Percentiles rank a stretch among this genome's conserved stretches.
phyloP scores from a whole-genome alignment of 1,284 basidiomycete species.

The Apiotrichum veenhuisii region DNA sequence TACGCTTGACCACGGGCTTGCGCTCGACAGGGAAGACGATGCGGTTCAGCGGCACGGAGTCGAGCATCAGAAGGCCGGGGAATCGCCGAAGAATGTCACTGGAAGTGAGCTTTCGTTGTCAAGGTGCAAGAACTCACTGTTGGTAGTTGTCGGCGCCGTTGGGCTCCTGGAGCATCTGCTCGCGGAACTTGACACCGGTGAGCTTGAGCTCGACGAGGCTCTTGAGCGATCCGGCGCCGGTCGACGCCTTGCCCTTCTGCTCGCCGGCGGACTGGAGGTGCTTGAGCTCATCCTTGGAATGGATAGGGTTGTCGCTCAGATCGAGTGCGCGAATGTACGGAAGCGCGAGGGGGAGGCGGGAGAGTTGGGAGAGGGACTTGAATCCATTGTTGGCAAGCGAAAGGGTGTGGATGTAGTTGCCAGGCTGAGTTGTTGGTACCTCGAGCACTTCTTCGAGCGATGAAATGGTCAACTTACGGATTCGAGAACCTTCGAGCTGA shows the following conservation, averaged over 20 bases:
- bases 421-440: slow-evolving; percentile 7
- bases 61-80: slow-evolving; percentile 46
- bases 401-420: slow-evolving; percentile 39
- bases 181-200: slow-evolving; percentile 36
- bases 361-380: slow-evolving; percentile 30
- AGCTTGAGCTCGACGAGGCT: slow-evolving; percentile 44
- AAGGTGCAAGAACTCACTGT: slow-evolving; percentile 29
- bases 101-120: background rate
- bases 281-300: slow-evolving; percentile 28
- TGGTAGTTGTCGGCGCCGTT: slow-evolving; percentile 38
- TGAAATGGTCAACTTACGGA: slow-evolving; percentile 21
- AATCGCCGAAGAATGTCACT: slow-evolving; percentile 48
- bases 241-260: slow-evolving; percentile 40
- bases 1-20: slow-evolving; percentile 35
- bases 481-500: slow-evolving; percentile 38
- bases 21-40: slow-evolving; percentile 44
- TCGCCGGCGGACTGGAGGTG: slow-evolving; percentile 34
- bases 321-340: slow-evolving; percentile 47
- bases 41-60: slow-evolving; percentile 54
- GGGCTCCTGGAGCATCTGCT: slow-evolving; percentile 27
- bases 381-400: slow-evolving; percentile 43
- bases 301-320: slow-evolving; percentile 43
- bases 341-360: slow-evolving; percentile 32
- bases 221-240: slow-evolving; percentile 37
- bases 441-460: no score